Evolutionary conservation across 139 green algal genomes (phyloP).

Genomic region (Coccomyxa sp.): DNA sequence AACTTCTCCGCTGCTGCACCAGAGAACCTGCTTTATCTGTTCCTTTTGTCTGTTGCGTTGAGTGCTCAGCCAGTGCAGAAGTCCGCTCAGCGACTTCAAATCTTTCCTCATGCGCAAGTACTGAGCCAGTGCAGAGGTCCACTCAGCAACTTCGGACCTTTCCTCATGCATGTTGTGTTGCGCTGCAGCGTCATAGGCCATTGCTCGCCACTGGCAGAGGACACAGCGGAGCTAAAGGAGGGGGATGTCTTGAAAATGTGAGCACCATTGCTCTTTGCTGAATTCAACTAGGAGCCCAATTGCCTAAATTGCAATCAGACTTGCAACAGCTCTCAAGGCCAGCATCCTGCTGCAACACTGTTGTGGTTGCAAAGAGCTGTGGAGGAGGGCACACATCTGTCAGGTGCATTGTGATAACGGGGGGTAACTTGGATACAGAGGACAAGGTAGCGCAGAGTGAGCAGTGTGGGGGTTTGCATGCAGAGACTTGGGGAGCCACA

Average conservation of each 20-base stretch:
- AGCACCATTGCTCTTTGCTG: conserved; percentile 6
- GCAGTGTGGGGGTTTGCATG: not conserved
- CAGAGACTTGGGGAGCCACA: conserved; percentile 93
- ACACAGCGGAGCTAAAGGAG: conserved; percentile 64
- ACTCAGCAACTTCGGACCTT: too few relatives aligned
- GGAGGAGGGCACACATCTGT: not conserved
- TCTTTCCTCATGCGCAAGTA: too few relatives aligned
- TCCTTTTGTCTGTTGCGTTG: too few relatives aligned
- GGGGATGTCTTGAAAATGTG: conserved; percentile 95
- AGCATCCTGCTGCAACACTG: not conserved
- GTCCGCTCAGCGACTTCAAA: too few relatives aligned
- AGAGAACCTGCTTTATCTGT: too few relatives aligned
- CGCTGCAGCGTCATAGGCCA: conserved; percentile 82
- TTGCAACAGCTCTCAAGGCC: too few relatives aligned
- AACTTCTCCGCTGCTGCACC: not conserved
- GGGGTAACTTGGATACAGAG: too few relatives aligned
- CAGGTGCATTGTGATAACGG: not conserved
- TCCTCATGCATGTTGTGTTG: not conserved
- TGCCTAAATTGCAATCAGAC: too few relatives aligned
- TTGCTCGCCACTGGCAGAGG: conserved; percentile 76
- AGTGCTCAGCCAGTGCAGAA: not conserved
- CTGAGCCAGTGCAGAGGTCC: not conserved
- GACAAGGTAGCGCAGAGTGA: too few relatives aligned
- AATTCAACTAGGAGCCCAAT: not conserved
- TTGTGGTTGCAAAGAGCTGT: not conserved